Conservation (phyloP, 2,329 filamentous ascomycete species). For the Penicillium carneum region DNA sequence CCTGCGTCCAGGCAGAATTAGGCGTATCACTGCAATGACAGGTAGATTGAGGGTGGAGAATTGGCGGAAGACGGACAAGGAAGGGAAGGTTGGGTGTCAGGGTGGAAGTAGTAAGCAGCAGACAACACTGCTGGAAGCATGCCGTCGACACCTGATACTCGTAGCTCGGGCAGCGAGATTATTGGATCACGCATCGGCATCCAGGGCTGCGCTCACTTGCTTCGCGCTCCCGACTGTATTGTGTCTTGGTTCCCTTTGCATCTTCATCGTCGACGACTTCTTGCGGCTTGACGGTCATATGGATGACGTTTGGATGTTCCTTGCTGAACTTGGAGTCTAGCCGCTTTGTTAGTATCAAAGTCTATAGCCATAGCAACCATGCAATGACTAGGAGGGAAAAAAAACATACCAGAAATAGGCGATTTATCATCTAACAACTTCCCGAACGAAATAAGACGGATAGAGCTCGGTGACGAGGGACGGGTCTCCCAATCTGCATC, state of each 20-base stretch:
- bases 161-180: slow-evolving; percentile 12
- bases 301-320: slow-evolving; percentile 82
- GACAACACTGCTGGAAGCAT: not conserved
- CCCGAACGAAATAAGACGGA: slow-evolving; percentile 89
- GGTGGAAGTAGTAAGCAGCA: not conserved
- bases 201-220: slow-evolving; percentile 64
- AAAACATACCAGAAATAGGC: slow-evolving; percentile 74
- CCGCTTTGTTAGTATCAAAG: slow-evolving; percentile 10
- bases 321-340: slow-evolving; percentile 79
- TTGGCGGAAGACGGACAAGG: not conserved
- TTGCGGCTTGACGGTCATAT: slow-evolving; percentile 90
- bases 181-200: slow-evolving; percentile 71
- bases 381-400: slow-evolving; percentile 16
- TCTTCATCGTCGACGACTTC: slow-evolving; percentile 83
- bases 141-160: not conserved
- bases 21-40: slow-evolving; percentile 18
- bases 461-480: slow-evolving; percentile 84
- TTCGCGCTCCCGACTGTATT: slow-evolving; percentile 60
- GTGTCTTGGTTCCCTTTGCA: slow-evolving; percentile 69
- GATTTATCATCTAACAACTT: slow-evolving; percentile 89
- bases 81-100: not conserved
- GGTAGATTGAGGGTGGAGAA: not conserved
- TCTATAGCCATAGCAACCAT: slow-evolving; percentile 8
- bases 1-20: slow-evolving; percentile 29
- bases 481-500: slow-evolving; percentile 79